Conservation (phyloP, 2,329 filamentous ascomycete genomes). For the Fusarium burgessii region DNA sequence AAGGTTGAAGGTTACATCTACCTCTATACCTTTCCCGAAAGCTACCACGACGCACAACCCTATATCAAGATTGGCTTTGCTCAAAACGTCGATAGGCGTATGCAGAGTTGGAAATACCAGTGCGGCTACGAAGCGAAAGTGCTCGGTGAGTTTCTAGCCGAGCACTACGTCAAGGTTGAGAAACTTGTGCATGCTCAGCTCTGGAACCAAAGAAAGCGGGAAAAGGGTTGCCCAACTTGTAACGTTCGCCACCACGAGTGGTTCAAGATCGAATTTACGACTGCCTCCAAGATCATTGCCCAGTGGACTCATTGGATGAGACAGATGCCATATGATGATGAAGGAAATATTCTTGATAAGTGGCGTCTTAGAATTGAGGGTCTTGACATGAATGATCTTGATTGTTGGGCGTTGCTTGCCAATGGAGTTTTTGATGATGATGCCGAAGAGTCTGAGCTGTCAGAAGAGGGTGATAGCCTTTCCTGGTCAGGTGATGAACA, state of each 20-base stretch:
- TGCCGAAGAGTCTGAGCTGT: conserved; percentile 24
- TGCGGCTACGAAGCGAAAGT: conserved; percentile 46
- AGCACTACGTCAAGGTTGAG: conserved; percentile 47
- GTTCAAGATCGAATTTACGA: conserved; percentile 41
- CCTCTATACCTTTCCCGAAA: conserved; percentile 41
- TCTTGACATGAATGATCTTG: conserved; percentile 42
- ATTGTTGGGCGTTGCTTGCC: conserved; percentile 46
- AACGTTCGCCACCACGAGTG: conserved; percentile 44
- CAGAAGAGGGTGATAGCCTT: conserved; percentile 22
- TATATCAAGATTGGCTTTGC: conserved; percentile 51
- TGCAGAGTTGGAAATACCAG: conserved; percentile 36
- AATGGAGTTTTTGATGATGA: conserved; percentile 31
- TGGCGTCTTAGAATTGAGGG: conserved; percentile 42
- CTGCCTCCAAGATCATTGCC: conserved; percentile 31
- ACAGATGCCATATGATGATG: conserved; percentile 46
- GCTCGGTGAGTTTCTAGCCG: conserved; percentile 22
- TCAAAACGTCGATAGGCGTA: conserved; percentile 36
- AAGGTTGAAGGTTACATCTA: conserved; percentile 40
- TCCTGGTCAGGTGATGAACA: conserved; percentile 21
- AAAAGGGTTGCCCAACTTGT: conserved; percentile 44
- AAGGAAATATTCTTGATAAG: conserved; percentile 37
- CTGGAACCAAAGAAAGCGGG: conserved; percentile 41
- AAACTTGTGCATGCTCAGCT: conserved; percentile 48
- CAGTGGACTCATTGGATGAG: conserved; percentile 48
- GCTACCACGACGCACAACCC: conserved; percentile 21